Base-by-base conservation (phyloP, 352 stramenopile genomes). In the Pythium plurisporium region DNA sequence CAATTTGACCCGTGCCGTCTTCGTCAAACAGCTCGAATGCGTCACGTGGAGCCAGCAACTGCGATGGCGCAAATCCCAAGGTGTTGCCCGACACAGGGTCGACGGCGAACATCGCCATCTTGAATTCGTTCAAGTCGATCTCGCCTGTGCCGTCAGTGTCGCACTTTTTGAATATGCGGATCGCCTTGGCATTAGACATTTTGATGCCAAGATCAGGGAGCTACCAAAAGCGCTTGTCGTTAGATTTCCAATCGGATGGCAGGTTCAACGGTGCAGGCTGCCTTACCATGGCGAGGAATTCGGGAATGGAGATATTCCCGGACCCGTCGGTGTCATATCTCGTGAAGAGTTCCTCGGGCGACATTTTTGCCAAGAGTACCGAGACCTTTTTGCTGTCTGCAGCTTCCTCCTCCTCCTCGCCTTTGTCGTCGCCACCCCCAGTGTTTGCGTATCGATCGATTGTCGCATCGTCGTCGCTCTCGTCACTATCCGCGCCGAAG, bases 91-190 rank as follows among this genome's bases (percentile, higher is more conserved):
- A 90, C 46, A 95, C 81, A 2, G 90, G 88, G 40, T 98, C 91
- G 30, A 94, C 81, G 0, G 86, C 79, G 62, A 97, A 98, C 64
- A 98, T 81, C 7, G 93, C 91, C 69, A 91, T 91, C 50, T 96
- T 92, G 69, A 98, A 98, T 68, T 98, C 91, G 2, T 95, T 86
- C 53, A 97, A 54, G 57, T 97, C 89, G 56, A 98, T 97, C 65
- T 95, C 88, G 1, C 89, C 91, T 34, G 75, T 86, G 23, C 83
- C 74, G 45, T 98, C 91, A 8, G 75, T 87, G 67, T 98, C 93
- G 60, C 91, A 96, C 60, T 85, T 85, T 20, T 82, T 75, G 57
- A 98, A 98, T 62, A 97, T 96, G 25, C 87, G 75, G 58, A 94
- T 74, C 2, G 86, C 80, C 62, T 98, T 98, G 25, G 91, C 83